A percentile compares a stretch with the other conserved stretches of the same genome.
phyloP scores from a whole-genome alignment of 2,329 filamentous ascomycete genomes.

The Trichophyton simii region DNA sequence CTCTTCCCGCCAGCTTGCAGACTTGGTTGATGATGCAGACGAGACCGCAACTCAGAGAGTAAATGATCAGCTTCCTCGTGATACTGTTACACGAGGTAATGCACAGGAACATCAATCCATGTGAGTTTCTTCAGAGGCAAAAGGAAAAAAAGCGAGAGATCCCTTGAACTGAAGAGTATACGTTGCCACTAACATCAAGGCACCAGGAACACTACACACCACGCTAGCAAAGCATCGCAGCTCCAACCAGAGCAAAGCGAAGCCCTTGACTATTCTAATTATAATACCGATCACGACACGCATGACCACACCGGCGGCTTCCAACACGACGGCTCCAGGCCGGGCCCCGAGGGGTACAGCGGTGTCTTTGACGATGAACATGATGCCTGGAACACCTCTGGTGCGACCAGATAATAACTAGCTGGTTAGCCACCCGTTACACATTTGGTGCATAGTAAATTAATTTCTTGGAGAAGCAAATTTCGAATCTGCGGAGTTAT shows the following conservation, averaged over 20 bases:
- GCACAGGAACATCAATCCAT: slow-evolving; percentile 39
- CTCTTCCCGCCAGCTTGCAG: slow-evolving; percentile 47
- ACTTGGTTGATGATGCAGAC: slow-evolving; percentile 54
- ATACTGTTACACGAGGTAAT: slow-evolving; percentile 43
- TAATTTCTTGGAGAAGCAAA: neutral
- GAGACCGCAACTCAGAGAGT: slow-evolving; percentile 51
- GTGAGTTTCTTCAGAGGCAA: slow-evolving; percentile 8
- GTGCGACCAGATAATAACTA: neutral
- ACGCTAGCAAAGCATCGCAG: neutral
- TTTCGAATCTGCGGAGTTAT: neutral
- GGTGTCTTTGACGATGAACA: slow-evolving; percentile 23
- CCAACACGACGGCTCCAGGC: slow-evolving; percentile 2
- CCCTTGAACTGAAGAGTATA: neutral
- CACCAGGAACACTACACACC: neutral
- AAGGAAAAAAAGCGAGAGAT: neutral
- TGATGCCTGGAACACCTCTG: slow-evolving; percentile 16
- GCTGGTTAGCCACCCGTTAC: neutral
- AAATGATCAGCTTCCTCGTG: slow-evolving; percentile 40
- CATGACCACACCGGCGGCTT: neutral
- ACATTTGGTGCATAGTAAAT: neutral
- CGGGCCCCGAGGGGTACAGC: neutral
- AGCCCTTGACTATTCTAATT: neutral
- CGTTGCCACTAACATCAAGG: neutral
- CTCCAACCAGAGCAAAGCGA: neutral
- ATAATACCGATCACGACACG: neutral